Base-by-base conservation (phyloP, 139 green algal genomes). In the Chlorella sp. region DNA sequence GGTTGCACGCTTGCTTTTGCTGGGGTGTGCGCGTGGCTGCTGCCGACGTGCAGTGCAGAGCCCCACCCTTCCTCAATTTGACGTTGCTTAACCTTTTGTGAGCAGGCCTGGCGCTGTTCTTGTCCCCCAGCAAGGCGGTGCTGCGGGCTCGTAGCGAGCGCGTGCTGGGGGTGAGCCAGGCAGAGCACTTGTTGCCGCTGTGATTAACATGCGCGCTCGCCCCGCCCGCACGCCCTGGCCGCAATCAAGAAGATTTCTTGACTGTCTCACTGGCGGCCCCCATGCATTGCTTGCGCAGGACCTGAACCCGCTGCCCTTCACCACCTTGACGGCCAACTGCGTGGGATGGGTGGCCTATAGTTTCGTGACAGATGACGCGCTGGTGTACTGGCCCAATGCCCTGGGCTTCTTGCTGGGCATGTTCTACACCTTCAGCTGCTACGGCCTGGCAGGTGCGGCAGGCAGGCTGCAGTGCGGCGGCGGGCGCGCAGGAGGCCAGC, bases 231-330 rank as follows among this genome's bases (percentile, higher is more conserved):
- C n/a, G n/a, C n/a, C n/a, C n/a, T n/a, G n/a, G n/a, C n/a, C n/a
- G n/a, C n/a, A n/a, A n/a, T n/a, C n/a, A n/a, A n/a, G n/a, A n/a
- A n/a, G n/a, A n/a, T n/a, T n/a, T n/a, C n/a, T n/a, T n/a, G n/a
- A n/a, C n/a, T n/a, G n/a, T n/a, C n/a, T n/a, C n/a, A n/a, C n/a
- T n/a, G n/a, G n/a, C n/a, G n/a, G n/a, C n/a, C n/a, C n/a, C n/a
- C n/a, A 36, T 2, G 28, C 28, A 5, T 1, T 44, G 41, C 25
- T 34, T 56, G 26, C 21, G 1, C 87, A 95, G 92, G 86, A 91
- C 51, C 74, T 96, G 6, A 96, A 96, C 82, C 90, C 91, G 6
- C 76, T 95, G 11, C 93, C 93, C 1, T 93, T 94, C 56, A 76
- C 88, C 6, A 69, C 92, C 17, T 88, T 93, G 12, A 80, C 91